Evolutionary conservation across 1,139 yeast genomes (phyloP), one percentile per base, ranked within the genome.

Genomic region (Yamadazyma friedrichii): DNA sequence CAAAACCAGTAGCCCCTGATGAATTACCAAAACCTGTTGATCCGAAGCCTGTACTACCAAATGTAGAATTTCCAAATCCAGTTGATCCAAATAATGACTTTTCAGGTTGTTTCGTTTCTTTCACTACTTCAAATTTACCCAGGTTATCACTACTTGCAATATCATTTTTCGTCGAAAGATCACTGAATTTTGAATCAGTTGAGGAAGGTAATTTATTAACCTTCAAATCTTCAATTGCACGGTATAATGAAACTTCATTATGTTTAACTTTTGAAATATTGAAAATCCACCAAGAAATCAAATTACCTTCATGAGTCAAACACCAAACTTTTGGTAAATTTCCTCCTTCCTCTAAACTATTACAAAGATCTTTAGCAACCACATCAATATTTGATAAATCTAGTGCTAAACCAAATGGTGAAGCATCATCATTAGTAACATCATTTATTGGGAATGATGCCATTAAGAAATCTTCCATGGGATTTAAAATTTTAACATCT

Each of bases 361-460:
- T 59, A 48, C 82, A 76, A 0, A 93, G 88, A 24, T 76, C 74
- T 3, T 54, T 41, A 2, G 82, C 79, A 2, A 51, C 52, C 0
- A 52, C 42, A 6, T 67, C 68, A 1, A 59, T 55, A 4, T 78
- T 65, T 6, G 74, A 64, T 12, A 81, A 53, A 55, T 87, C 95
- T 3, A 87, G 40, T 0, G 77, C 80, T 27, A 85, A 51, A 2
- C 96, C 96, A 15, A 85, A 64, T 0, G 91, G 81, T 1, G 86
- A 76, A 5, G 85, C 75, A 54, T 87, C 95, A 38, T 78, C 84
- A 31, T 76, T 79, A 0, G 82, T 64, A 1, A 74, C 82, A 12
- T 78, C 82, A 55, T 77, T 78, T 48, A 87, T 66, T 1, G 96
- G 95, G 48, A 87, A 67, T 11, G 77, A 75, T 0, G 95, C 93